Percentiles rank a stretch among this genome's conserved stretches.
These are phyloP conservation scores for Agaricus subrufescens DNA, from an alignment of 768 basidiomycete species.

Conservation along the genomic window DNA sequence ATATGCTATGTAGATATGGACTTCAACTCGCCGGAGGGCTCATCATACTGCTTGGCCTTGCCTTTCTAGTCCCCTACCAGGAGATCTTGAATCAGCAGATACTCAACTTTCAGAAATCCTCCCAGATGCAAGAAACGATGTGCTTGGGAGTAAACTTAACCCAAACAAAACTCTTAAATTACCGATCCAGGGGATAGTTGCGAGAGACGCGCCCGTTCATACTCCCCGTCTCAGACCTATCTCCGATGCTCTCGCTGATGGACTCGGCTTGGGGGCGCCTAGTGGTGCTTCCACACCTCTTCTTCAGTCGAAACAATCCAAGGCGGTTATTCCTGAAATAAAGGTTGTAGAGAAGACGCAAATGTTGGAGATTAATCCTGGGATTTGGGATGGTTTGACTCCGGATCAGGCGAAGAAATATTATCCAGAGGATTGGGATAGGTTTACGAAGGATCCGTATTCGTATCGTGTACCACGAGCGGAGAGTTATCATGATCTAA, in stretches of 20 bases:
- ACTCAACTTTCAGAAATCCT: no score
- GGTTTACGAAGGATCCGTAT: conserved; percentile 91
- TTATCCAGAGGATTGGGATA: conserved; percentile 93
- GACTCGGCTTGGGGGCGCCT: not conserved
- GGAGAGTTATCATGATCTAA: conserved; percentile 96
- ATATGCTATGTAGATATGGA: conserved; percentile 74
- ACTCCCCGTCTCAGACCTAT: conserved; percentile 2
- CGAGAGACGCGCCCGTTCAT: conserved; percentile 6
- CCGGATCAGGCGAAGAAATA: conserved; percentile 85
- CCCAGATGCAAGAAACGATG: not conserved
- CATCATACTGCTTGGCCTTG: conserved; percentile 98
- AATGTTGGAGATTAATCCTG: conserved; percentile 98
- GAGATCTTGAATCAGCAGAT: not conserved
- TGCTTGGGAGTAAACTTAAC: not conserved
- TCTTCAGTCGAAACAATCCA: not conserved
- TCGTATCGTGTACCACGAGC: conserved; percentile 87
- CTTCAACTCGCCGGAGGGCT: conserved; percentile 87
- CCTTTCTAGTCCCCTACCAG: conserved; percentile 15
- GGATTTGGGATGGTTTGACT: conserved; percentile 93
- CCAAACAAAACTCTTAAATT: not conserved
- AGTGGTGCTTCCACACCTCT: not conserved
- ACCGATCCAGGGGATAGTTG: not conserved
- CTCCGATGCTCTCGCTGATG: not conserved
- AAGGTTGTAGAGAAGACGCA: conserved; percentile 94
- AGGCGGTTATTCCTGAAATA: conserved; percentile 25